Conservation (phyloP, 2,329 filamentous ascomycete species). For the Cordyceps javanica region DNA sequence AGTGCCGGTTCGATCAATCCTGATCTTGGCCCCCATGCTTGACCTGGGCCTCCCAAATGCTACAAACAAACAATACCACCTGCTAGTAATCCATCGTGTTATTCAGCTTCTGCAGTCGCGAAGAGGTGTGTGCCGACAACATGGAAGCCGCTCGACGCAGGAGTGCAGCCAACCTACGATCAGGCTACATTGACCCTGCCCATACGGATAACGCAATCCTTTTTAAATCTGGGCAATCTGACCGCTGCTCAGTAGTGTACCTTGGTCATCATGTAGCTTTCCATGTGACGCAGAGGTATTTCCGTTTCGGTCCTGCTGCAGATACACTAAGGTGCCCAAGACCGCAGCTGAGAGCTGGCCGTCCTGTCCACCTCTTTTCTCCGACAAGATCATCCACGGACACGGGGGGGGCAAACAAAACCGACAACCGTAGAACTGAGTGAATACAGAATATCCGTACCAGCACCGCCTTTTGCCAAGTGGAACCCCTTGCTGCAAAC, state of each 20-base stretch:
- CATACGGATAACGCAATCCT: background rate
- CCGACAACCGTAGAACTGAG: background rate
- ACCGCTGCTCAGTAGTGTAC: background rate
- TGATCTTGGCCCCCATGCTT: background rate
- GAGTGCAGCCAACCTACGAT: background rate
- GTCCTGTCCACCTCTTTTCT: background rate
- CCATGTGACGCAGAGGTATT: slow-evolving; percentile 8
- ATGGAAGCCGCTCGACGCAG: background rate
- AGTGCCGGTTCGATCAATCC: background rate
- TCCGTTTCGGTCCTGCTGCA: slow-evolving; percentile 5
- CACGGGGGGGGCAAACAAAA: too few relatives aligned
- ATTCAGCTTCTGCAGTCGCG: background rate
- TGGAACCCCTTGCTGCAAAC: background rate
- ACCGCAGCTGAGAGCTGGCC: background rate
- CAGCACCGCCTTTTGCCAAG: background rate
- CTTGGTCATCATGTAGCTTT: background rate
- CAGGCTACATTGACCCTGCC: background rate
- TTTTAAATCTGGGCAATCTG: background rate
- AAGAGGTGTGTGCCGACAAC: background rate
- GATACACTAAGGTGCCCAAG: slow-evolving; percentile 1
- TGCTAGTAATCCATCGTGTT: background rate
- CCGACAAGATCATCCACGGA: too few relatives aligned
- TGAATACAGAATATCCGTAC: too few relatives aligned
- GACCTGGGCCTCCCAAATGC: background rate
- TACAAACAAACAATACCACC: background rate